Evolutionary conservation across 2,329 filamentous ascomycete genomes (phyloP).

Genomic region (Fusarium musae): DNA sequence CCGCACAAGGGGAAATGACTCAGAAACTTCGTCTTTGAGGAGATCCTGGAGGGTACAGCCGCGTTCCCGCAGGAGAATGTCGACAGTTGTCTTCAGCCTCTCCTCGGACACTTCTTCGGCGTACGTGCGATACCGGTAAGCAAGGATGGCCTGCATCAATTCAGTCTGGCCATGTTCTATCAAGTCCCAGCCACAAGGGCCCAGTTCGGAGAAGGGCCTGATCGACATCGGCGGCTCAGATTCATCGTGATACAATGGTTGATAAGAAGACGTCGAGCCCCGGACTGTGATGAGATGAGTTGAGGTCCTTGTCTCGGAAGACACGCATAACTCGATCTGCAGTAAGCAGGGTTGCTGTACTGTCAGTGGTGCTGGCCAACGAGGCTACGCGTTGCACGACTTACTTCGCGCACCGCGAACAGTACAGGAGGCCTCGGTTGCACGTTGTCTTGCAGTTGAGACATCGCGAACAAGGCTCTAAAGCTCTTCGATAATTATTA

Average conservation of each 20-base stretch:
- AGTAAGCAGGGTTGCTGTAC: not conserved
- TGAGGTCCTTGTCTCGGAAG: not conserved
- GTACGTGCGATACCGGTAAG: not conserved
- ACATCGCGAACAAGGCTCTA: not conserved
- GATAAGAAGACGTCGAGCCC: not conserved
- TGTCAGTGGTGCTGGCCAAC: not conserved
- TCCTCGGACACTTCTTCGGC: accelerated
- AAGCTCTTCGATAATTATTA: not conserved
- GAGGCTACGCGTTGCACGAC: not conserved
- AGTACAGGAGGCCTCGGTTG: not conserved
- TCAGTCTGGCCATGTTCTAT: not conserved
- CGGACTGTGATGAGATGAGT: not conserved
- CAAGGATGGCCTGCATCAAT: not conserved
- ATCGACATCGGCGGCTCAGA: not conserved
- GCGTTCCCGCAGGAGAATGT: not conserved
- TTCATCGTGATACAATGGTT: not conserved
- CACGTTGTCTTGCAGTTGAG: not conserved
- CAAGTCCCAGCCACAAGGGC: not conserved
- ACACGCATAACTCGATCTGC: not conserved
- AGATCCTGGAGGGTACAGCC: not conserved
- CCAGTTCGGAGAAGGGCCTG: not conserved
- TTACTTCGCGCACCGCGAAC: not conserved
- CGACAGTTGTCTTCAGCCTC: accelerated
- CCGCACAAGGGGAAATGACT: not conserved
- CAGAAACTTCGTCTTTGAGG: not conserved